Evolutionary conservation across 164 flowering plant species (phyloP).

Genomic region (Taxillus chinensis): DNA sequence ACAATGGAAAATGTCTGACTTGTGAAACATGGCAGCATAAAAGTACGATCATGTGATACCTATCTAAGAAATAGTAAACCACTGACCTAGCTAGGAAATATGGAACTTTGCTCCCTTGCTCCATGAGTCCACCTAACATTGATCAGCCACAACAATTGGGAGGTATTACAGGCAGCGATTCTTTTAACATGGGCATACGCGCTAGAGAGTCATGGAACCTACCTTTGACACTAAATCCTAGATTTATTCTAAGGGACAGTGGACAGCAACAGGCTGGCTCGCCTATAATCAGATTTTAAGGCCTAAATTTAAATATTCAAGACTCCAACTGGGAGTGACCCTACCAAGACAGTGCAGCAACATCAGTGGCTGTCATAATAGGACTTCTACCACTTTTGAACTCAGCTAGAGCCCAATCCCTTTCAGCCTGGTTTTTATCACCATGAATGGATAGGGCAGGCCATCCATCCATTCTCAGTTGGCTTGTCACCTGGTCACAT

Average conservation of each 20-base stretch:
- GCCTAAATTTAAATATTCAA: slow-evolving; percentile 22
- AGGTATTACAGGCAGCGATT: slow-evolving; percentile 6
- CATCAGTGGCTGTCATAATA: slow-evolving; percentile 99
- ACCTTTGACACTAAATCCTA: slow-evolving; percentile 57
- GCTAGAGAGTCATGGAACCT: slow-evolving; percentile 6
- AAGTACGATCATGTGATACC: not conserved
- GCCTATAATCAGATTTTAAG: slow-evolving; percentile 27
- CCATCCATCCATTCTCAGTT: slow-evolving; percentile 98
- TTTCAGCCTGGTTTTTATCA: slow-evolving; percentile 90
- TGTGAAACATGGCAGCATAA: not conserved
- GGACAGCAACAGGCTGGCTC: slow-evolving; percentile 95
- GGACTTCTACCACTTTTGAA: slow-evolving; percentile 96
- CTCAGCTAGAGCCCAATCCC: slow-evolving; percentile 94
- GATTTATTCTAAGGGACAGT: slow-evolving; percentile 37
- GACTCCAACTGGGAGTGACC: slow-evolving; percentile 52
- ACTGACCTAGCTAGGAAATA: slow-evolving; percentile 4
- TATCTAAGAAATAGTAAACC: slow-evolving; percentile 3
- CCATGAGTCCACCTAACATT: slow-evolving; percentile 36
- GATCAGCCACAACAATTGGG: slow-evolving; percentile 19
- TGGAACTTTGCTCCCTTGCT: slow-evolving; percentile 19
- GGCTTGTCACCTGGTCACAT: slow-evolving; percentile 89
- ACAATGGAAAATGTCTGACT: not conserved
- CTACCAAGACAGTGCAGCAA: slow-evolving; percentile 99
- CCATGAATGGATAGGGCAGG: slow-evolving; percentile 96
- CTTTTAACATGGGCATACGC: too few relatives aligned